Evolutionary conservation across 2,329 filamentous ascomycete species (phyloP).

Genomic region (Alternaria novae-zelandiae): DNA sequence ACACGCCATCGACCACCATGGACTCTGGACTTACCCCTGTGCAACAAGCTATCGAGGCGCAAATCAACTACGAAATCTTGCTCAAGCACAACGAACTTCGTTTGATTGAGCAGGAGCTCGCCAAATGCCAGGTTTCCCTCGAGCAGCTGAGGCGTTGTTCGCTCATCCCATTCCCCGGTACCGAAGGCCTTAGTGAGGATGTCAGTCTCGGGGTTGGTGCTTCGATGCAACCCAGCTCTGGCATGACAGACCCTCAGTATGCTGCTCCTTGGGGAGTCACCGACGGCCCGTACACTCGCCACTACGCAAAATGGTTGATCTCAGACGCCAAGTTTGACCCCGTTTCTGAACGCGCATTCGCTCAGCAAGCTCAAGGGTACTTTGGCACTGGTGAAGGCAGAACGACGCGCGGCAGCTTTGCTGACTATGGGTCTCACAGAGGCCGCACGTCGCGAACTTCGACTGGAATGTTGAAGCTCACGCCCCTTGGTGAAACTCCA

Average conservation of each 20-base stretch:
- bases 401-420: slow-evolving; percentile 77
- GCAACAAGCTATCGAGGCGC: slow-evolving; percentile 78
- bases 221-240: slow-evolving; percentile 67
- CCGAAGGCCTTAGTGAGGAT: slow-evolving; percentile 68
- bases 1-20: slow-evolving; percentile 32
- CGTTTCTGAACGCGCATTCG: slow-evolving; percentile 46
- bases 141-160: slow-evolving; percentile 94
- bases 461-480: slow-evolving; percentile 56
- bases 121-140: slow-evolving; percentile 90
- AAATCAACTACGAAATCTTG: slow-evolving; percentile 89
- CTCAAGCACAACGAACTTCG: slow-evolving; percentile 94
- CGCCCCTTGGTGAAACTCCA: slow-evolving; percentile 51
- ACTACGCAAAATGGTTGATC: slow-evolving; percentile 95
- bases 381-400: slow-evolving; percentile 67
- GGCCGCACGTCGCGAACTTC: slow-evolving; percentile 65
- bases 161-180: slow-evolving; percentile 85
- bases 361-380: slow-evolving; percentile 46
- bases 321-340: slow-evolving; percentile 84
- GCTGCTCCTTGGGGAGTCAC: slow-evolving; percentile 89
- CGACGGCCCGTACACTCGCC: slow-evolving; percentile 90
- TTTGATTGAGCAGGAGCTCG: slow-evolving; percentile 93
- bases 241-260: slow-evolving; percentile 73
- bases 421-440: slow-evolving; percentile 61
- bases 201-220: slow-evolving; percentile 78
- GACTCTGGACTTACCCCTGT: slow-evolving; percentile 56